phyloP scores from a whole-genome alignment of 768 basidiomycete species.

The Xerocomus spinulosus region DNA sequence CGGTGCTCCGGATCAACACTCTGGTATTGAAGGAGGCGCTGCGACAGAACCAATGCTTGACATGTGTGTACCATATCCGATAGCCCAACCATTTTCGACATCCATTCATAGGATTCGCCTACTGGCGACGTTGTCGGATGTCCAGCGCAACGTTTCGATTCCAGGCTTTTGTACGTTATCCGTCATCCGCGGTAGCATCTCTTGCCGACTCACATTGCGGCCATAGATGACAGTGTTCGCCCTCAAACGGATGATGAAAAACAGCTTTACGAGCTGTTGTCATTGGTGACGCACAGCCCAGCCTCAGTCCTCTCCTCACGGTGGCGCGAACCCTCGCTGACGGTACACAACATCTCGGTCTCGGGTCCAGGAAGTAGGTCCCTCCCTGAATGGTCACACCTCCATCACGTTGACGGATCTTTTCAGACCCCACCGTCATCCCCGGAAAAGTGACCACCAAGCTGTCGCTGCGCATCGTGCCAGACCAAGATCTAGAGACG shows the following conservation, averaged over 20 bases:
- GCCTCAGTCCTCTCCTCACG: slow-evolving; percentile 66
- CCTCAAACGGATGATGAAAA: slow-evolving; percentile 63
- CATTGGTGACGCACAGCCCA: slow-evolving; percentile 62
- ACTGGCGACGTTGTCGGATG: slow-evolving; percentile 64
- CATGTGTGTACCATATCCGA: slow-evolving; percentile 48
- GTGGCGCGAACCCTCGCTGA: slow-evolving; percentile 90
- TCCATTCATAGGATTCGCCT: slow-evolving; percentile 59
- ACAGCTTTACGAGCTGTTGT: slow-evolving; percentile 62
- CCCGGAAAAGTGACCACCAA: slow-evolving; percentile 80
- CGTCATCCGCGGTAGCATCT: not conserved
- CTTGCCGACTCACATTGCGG: not conserved
- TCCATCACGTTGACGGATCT: not conserved
- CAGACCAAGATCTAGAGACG: slow-evolving; percentile 78
- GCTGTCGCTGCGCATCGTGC: slow-evolving; percentile 89
- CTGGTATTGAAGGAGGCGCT: slow-evolving; percentile 90
- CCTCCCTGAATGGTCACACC: not conserved
- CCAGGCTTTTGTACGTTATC: slow-evolving; percentile 74
- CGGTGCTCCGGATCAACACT: slow-evolving; percentile 78
- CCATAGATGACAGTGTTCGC: slow-evolving; percentile 71
- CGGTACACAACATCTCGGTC: slow-evolving; percentile 78
- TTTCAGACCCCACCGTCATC: slow-evolving; percentile 79
- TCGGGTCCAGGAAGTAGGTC: slow-evolving; percentile 74
- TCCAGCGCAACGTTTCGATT: slow-evolving; percentile 56
- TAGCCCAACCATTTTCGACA: not conserved
- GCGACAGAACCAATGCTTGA: slow-evolving; percentile 89